Percentiles rank a stretch among this genome's conserved stretches.
Conservation (phyloP, 2,329 filamentous ascomycete species). For the Scedosporium apiospermum region DNA sequence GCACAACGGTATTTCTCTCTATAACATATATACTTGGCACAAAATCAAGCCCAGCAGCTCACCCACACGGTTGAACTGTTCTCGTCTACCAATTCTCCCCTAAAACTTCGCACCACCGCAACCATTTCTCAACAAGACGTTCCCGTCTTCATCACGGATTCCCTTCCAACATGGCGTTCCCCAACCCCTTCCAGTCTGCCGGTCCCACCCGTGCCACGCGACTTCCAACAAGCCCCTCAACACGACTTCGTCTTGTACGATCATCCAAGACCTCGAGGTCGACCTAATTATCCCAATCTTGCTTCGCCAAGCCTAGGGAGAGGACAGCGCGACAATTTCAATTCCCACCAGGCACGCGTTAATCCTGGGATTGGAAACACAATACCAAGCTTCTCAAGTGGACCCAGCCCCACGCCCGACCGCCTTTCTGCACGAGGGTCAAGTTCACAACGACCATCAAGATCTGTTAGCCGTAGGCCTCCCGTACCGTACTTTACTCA, state of each 20-base stretch:
- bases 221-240: constrained; percentile 44
- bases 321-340: too few relatives aligned
- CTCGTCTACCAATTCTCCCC: constrained; percentile 47
- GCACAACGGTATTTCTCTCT: not conserved
- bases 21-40: constrained; percentile 12
- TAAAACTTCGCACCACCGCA: constrained; percentile 45
- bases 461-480: constrained; percentile 36
- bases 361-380: not conserved
- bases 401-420: too few relatives aligned
- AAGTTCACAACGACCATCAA: not conserved
- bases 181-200: constrained; percentile 55
- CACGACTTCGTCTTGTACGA: constrained; percentile 77
- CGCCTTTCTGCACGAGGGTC: too few relatives aligned
- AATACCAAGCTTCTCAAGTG: too few relatives aligned
- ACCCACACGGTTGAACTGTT: constrained; percentile 60
- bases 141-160: constrained; percentile 76
- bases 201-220: constrained; percentile 50
- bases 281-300: not conserved
- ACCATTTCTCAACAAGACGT: constrained; percentile 58
- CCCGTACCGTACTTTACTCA: constrained; percentile 65
- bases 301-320: not conserved
- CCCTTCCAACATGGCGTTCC: constrained; percentile 72
- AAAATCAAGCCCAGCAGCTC: constrained; percentile 15
- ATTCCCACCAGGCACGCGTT: not conserved
- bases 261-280: constrained; percentile 23